Percentiles rank a stretch among this genome's conserved stretches.
phyloP scores from a whole-genome alignment of 2,329 filamentous ascomycete species.

The Pezicula carpinea region DNA sequence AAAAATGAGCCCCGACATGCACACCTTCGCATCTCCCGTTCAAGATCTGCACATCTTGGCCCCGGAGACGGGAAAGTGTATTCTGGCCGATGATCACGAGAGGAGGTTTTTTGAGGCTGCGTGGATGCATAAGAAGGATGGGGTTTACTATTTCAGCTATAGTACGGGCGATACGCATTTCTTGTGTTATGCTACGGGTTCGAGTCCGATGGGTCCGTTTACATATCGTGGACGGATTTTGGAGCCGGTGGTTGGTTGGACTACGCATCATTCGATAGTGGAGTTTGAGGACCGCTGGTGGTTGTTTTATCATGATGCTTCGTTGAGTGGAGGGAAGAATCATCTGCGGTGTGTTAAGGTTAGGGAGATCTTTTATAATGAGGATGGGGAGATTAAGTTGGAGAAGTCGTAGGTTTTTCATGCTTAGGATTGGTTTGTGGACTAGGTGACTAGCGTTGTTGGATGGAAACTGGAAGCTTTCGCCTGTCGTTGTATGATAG shows the following conservation, averaged over 20 bases:
- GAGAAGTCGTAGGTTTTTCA: neutral
- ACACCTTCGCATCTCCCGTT: slow-evolving; percentile 48
- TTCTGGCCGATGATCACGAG: slow-evolving; percentile 65
- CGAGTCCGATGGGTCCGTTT: slow-evolving; percentile 65
- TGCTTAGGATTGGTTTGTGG: too few species aligned
- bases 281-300: slow-evolving; percentile 70
- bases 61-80: slow-evolving; percentile 47
- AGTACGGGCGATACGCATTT: slow-evolving; percentile 76
- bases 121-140: slow-evolving; percentile 71
- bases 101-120: slow-evolving; percentile 76
- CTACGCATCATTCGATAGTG: slow-evolving; percentile 74
- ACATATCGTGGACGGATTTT: slow-evolving; percentile 67
- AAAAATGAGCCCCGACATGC: slow-evolving; percentile 61
- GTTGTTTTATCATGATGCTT: slow-evolving; percentile 72
- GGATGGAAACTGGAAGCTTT: too few species aligned
- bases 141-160: slow-evolving; percentile 71
- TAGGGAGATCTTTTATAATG: slow-evolving; percentile 69
- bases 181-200: slow-evolving; percentile 63
- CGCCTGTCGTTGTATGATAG: too few species aligned
- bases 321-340: slow-evolving; percentile 62
- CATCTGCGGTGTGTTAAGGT: slow-evolving; percentile 72
- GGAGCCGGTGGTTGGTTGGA: slow-evolving; percentile 76
- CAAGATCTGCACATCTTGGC: slow-evolving; percentile 61
- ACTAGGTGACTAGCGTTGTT: too few species aligned
- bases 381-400: slow-evolving; percentile 53